Conservation (phyloP, 495 filamentous ascomycete species). For the Aspergillus bertholletiae region DNA sequence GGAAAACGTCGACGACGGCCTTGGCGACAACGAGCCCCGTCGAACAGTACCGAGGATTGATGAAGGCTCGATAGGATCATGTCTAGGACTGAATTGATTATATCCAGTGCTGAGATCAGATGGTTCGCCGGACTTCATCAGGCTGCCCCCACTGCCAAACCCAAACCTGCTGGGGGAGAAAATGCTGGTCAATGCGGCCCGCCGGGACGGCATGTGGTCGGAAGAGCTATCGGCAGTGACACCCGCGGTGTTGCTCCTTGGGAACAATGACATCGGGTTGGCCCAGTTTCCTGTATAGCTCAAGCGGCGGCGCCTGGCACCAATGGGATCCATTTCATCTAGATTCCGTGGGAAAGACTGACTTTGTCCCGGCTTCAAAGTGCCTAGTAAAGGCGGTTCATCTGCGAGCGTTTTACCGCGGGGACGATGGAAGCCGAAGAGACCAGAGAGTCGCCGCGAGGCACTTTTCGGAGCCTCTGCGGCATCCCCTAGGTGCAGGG, state of each 20-base stretch:
- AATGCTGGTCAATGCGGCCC: conserved; percentile 42
- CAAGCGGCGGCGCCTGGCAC: conserved; percentile 60
- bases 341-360: conserved; percentile 75
- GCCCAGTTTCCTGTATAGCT: conserved; percentile 61
- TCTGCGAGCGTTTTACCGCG: conserved; percentile 68
- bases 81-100: conserved; percentile 59
- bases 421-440: conserved; percentile 68
- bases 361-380: conserved; percentile 71
- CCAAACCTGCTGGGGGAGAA: conserved; percentile 44
- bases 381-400: conserved; percentile 66
- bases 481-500: conserved; percentile 31
- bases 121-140: conserved; percentile 40
- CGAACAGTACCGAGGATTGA: conserved; percentile 50
- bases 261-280: conserved; percentile 53
- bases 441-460: conserved; percentile 51
- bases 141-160: conserved; percentile 35
- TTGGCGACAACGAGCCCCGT: conserved; percentile 64
- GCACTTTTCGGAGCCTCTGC: conserved; percentile 47
- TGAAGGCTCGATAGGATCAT: conserved; percentile 55
- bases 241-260: conserved; percentile 39
- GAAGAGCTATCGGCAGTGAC: conserved; percentile 43
- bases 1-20: conserved; percentile 76
- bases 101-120: conserved; percentile 47
- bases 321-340: conserved; percentile 66
- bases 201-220: conserved; percentile 41